phyloP scores from a whole-genome alignment of 2,329 filamentous ascomycete species.

The Aspergillus jensenii region DNA sequence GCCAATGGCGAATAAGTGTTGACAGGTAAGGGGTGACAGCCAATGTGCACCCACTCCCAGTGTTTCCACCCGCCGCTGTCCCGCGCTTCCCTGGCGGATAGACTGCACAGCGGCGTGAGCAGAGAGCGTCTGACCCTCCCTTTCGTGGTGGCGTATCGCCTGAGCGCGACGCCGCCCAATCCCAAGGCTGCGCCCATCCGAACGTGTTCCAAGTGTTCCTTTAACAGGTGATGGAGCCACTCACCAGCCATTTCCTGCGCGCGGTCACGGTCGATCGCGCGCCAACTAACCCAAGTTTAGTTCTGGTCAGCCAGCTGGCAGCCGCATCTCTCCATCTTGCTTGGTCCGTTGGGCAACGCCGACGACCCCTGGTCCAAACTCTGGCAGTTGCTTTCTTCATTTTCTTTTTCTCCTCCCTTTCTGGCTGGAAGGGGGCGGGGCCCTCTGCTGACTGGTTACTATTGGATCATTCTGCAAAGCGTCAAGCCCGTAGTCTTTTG shows the following conservation, averaged over 20 bases:
- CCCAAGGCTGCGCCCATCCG: neutral
- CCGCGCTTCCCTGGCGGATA: constrained; percentile 26
- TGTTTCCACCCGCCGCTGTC: constrained; percentile 18
- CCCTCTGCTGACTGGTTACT: constrained; percentile 6
- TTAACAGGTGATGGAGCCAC: neutral
- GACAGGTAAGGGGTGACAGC: constrained; percentile 7
- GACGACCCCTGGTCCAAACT: constrained; percentile 10
- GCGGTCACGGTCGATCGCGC: constrained; percentile 40
- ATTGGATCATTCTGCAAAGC: constrained; percentile 9
- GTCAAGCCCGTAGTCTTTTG: constrained; percentile 10
- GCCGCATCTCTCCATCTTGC: constrained; percentile 19
- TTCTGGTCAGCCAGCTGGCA: constrained; percentile 26
- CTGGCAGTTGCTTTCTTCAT: constrained; percentile 3
- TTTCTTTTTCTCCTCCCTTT: neutral
- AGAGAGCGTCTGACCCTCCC: constrained; percentile 18
- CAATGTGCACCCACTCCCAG: neutral
- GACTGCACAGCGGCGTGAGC: constrained; percentile 4
- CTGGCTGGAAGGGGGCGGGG: neutral
- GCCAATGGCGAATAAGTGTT: constrained; percentile 28
- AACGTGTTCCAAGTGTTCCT: neutral
- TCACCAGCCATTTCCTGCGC: constrained; percentile 24
- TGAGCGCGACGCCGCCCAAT: constrained; percentile 27
- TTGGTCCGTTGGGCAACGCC: constrained; percentile 10
- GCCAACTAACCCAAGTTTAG: constrained; percentile 29
- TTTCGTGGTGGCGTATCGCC: constrained; percentile 27